Evolutionary conservation across 108 stramenopile species (phyloP).

Genomic region (Heterococcus sp.): DNA sequence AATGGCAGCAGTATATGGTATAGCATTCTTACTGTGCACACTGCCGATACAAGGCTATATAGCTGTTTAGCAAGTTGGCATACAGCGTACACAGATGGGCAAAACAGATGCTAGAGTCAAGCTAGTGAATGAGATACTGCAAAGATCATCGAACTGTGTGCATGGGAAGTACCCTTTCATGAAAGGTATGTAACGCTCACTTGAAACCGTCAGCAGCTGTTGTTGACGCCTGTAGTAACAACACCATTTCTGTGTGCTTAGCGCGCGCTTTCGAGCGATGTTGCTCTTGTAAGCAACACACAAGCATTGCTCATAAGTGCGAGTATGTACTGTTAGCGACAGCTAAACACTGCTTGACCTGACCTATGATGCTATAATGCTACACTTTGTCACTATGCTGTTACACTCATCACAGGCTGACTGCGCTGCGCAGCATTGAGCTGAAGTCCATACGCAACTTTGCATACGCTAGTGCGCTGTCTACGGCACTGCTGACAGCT

Average conservation of each 20-base stretch:
- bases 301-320: no score
- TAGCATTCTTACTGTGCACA: slow-evolving; percentile 36
- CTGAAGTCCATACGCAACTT: slow-evolving; percentile 39
- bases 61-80: slow-evolving; percentile 47
- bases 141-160: slow-evolving; percentile 80
- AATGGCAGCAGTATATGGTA: slow-evolving; percentile 51
- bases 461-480: slow-evolving; percentile 25
- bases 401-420: no score
- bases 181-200: no score
- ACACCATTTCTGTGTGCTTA: no score
- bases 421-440: slow-evolving; percentile 61
- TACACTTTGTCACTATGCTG: no score
- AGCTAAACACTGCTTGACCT: no score
- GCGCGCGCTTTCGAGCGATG: no score
- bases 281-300: no score
- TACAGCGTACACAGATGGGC: slow-evolving; percentile 70
- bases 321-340: no score
- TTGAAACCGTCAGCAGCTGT: no score
- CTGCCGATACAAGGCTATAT: slow-evolving; percentile 54
- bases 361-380: no score
- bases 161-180: slow-evolving; percentile 77
- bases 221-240: no score
- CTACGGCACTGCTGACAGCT: slow-evolving; percentile 2
- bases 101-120: slow-evolving; percentile 76
- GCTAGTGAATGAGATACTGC: slow-evolving; percentile 76